Evolutionary conservation across 1,139 yeast genomes (phyloP), one percentile per base, ranked within the genome.

Genomic region (Suhomyces guaymorum): DNA sequence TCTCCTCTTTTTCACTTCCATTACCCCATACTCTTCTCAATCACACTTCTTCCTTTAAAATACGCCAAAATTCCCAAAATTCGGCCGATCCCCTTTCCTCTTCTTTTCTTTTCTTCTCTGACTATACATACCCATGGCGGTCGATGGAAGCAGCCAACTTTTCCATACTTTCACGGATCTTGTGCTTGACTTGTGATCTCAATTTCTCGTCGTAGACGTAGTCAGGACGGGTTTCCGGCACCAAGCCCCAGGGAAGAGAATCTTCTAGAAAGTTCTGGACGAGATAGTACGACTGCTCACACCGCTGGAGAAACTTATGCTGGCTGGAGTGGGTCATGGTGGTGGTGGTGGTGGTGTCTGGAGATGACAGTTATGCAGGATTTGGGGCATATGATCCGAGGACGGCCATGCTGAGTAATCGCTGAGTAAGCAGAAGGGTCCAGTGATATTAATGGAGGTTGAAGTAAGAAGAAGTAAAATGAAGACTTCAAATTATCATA

Each of bases 251-350:
- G 3, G 64, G 58, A 19, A 63, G 49, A 1, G 53, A 33, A 33
- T 64, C 72, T 30, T 54, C 43, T 26, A 66, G 51, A 40, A 59
- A 70, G 2, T 47, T 54, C 15, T 59, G 53, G 4, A 70, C 67
- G 29, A 70, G 46, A 9, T 48, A 46, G 41, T 57, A 57, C 7
- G 73, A 58, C 33, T 66, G 64, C 34, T 53, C 52, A 47, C 76
- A 70, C 39, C 46, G 43, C 13, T 28, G 43, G 25, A 53, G 49
- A 37, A 54, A 46, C 35, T 32, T 32, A 30, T 46, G 46, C 27
- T 39, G 49, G 17, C 16, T 29, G 15, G 38, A 14, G 12, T 29
- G 34, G 26, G 41, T 38, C 41, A 38, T 38, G 30, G 26, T 17
- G 26, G 30, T 22, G 15, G 15, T 27, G 13, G n/a, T n/a, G n/a